A percentile compares a stretch with the other conserved stretches of the same genome.
Evolutionary conservation across 441 rosid species (phyloP).

Genomic region (Corymbia citriodora): DNA sequence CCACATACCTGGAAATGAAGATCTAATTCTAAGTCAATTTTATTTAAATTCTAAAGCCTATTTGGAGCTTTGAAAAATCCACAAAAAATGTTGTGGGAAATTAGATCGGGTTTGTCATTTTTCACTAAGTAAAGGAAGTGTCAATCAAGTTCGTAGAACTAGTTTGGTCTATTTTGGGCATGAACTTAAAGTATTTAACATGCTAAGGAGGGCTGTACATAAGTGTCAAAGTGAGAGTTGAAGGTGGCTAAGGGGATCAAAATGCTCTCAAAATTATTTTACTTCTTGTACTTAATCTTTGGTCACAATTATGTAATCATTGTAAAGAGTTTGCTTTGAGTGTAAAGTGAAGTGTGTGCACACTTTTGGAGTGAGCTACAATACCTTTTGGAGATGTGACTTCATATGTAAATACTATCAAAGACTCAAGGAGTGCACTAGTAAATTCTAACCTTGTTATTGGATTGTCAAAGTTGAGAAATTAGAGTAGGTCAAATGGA

Average conservation of each 20-base stretch:
- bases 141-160: neutral
- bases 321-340: neutral
- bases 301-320: neutral
- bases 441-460: neutral
- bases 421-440: neutral
- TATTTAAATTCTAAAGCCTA: neutral
- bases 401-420: neutral
- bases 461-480: neutral
- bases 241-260: neutral
- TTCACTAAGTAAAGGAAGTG: neutral
- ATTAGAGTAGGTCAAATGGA: neutral
- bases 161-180: neutral
- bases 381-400: neutral
- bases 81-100: neutral
- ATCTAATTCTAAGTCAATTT: neutral
- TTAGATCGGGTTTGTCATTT: neutral
- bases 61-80: neutral
- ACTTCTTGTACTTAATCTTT: no score
- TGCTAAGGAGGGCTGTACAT: neutral
- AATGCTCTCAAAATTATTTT: neutral
- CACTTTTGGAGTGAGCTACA: neutral
- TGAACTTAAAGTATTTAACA: neutral
- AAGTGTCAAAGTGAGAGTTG: neutral
- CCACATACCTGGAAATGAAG: no score
- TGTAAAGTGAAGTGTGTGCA: neutral